Conservation (phyloP, 495 filamentous ascomycete species). For the Podospora sp. region DNA sequence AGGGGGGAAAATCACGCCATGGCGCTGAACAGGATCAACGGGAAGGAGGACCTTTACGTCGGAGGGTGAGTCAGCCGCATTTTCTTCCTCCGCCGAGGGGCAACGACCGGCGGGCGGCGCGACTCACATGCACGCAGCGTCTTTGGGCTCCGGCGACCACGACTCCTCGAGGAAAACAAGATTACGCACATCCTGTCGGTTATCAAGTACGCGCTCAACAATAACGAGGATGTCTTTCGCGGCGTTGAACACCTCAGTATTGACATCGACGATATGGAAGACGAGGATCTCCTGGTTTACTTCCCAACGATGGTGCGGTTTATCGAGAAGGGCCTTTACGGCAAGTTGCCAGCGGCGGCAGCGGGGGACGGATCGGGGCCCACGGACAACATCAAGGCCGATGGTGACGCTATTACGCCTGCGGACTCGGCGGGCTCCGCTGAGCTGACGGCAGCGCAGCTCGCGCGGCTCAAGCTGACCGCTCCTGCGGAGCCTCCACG, state of each 20-base stretch:
- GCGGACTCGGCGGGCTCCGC: neutral
- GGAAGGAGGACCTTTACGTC: conserved; percentile 75
- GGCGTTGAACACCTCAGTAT: conserved; percentile 72
- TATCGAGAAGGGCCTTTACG: conserved; percentile 71
- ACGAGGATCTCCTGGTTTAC: conserved; percentile 81
- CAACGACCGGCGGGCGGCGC: neutral
- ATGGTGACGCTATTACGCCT: conserved; percentile 12
- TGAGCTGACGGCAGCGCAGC: neutral
- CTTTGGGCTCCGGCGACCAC: conserved; percentile 69
- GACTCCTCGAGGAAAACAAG: conserved; percentile 66
- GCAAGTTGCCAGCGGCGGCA: conserved; percentile 4
- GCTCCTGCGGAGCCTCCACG: neutral
- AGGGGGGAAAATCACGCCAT: conserved; percentile 18
- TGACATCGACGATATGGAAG: conserved; percentile 83
- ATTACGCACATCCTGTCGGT: conserved; percentile 95
- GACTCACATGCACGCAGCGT: conserved; percentile 58
- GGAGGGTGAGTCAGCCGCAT: conserved; percentile 66
- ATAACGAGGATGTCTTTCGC: conserved; percentile 37
- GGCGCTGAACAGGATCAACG: conserved; percentile 57
- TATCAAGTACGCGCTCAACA: conserved; percentile 46
- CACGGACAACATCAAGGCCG: neutral
- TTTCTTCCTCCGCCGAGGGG: neutral
- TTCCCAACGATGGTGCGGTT: conserved; percentile 77
- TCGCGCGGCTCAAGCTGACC: conserved; percentile 9
- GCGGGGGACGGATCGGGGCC: neutral